A percentile compares a stretch with the other conserved stretches of the same genome.
These are phyloP conservation scores for Colletotrichum shisoi DNA, from an alignment of 2,329 filamentous ascomycete species.

Conservation along the genomic window DNA sequence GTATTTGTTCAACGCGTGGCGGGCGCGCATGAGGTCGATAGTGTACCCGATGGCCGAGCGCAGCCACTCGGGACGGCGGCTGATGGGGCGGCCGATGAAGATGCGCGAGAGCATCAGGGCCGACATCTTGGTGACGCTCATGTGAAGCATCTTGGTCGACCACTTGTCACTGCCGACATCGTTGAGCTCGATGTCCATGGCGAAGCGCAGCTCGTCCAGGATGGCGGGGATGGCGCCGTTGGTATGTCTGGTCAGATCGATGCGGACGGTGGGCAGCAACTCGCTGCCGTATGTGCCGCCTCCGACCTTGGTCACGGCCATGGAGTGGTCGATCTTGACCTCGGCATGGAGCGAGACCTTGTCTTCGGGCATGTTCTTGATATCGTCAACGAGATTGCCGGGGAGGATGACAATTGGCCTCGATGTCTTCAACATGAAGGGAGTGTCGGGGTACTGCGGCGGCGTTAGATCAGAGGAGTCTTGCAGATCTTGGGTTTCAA, in stretches of 20 bases:
- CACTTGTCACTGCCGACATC: conserved; percentile 22
- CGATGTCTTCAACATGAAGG: conserved; percentile 16
- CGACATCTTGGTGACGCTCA: conserved; percentile 29
- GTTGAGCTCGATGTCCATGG: conserved; percentile 29
- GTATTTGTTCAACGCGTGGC: conserved; percentile 23
- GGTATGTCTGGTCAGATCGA: conserved; percentile 22
- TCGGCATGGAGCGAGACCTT: conserved; percentile 28
- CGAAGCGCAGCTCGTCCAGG: conserved; percentile 27
- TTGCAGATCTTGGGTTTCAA: rapidly evolving
- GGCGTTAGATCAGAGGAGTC: not conserved
- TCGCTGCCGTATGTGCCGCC: conserved; percentile 25
- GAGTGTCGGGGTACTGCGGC: conserved; percentile 16
- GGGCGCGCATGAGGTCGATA: conserved; percentile 28
- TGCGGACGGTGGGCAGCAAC: conserved; percentile 23
- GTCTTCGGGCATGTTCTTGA: conserved; percentile 30
- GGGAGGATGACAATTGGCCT: conserved; percentile 27
- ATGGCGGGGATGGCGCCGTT: conserved; percentile 27
- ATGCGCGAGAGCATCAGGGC: conserved; percentile 27
- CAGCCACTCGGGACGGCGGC: conserved; percentile 22
- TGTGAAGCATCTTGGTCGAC: conserved; percentile 29
- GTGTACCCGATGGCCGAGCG: conserved; percentile 27
- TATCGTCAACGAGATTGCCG: conserved; percentile 17
- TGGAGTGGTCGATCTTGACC: conserved; percentile 28
- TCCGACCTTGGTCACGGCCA: conserved; percentile 30
- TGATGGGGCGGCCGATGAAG: conserved; percentile 28